Base-by-base conservation (phyloP, 2,329 filamentous ascomycete species). In the Fonsecaea nubica region DNA sequence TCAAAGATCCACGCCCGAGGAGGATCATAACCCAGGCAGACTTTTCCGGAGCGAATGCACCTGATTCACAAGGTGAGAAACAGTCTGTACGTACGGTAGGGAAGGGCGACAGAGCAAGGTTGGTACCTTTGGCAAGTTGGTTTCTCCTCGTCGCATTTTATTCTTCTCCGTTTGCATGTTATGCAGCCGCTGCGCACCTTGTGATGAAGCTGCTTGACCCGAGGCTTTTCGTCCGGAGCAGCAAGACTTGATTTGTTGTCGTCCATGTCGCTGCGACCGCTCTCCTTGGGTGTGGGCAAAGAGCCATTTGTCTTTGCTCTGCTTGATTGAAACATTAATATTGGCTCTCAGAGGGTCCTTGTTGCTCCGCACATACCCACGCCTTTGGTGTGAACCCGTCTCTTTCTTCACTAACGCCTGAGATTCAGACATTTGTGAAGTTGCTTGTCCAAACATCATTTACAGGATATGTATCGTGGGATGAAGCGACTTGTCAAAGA, bases 101-200 rank as follows among this genome's bases (percentile, higher is more conserved):
- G 42, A 15, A 62, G 4, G 13, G 30, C 21, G 50, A 45, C 8
- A 55, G 25, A 40, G 30, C 54, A 15, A 25, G 42, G 42, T 48
- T 32, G 13, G 21, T 55, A 58, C 58, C 63, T 60, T 57, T 61
- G 36, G 32, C 63, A 65, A 21, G 9, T 61, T 1, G 63, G 63
- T 36, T 65, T 61, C 5, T 42, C 30, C 38, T 65, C 63, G 38
- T 65, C 63, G 38, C 63, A 61, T 33, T 65, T 65, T 25, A 65
- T 25, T 50, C 63, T 57, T 61, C 63, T 33, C 1, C 9, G 57
- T 21, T 62, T 63, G 52, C 60, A 63, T 38, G 60, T 63, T 12
- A 21, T 48, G 42, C 60, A 63, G 38, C 60, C 60, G 42, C 60
- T 63, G 21, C 60, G 35, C 30, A 63, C 60, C 30, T 63, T 63